These are phyloP conservation scores for Ogataea allantospora DNA, from an alignment of 805 yeast species.

Conservation along the genomic window DNA sequence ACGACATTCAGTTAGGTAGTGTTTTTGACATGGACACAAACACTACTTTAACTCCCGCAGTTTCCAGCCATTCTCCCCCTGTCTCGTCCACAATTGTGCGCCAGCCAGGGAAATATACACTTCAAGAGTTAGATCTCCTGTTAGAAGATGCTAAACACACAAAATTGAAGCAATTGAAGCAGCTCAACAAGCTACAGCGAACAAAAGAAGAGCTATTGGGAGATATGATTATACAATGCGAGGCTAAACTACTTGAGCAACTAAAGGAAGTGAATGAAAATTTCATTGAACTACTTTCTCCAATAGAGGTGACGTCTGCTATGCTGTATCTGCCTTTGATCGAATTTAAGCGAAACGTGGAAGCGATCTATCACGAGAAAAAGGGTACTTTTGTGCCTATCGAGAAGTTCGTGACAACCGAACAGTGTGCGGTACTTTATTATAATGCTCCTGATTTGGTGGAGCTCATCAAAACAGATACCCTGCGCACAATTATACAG, in stretches of 20 bases:
- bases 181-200: constrained; percentile 38
- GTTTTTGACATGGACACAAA: constrained; percentile 14
- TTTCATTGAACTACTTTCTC: constrained; percentile 13
- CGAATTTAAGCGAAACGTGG: constrained; percentile 49
- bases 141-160: constrained; percentile 20
- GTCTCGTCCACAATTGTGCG: neutral
- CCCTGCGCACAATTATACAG: constrained; percentile 24
- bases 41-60: constrained; percentile 5
- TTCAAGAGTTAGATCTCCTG: constrained; percentile 20
- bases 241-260: constrained; percentile 29
- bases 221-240: constrained; percentile 48
- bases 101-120: neutral
- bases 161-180: constrained; percentile 22
- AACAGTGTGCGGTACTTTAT: constrained; percentile 42
- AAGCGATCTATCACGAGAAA: constrained; percentile 46
- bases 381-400: constrained; percentile 58
- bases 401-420: constrained; percentile 37
- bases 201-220: constrained; percentile 49
- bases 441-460: constrained; percentile 48
- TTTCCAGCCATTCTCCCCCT: neutral
- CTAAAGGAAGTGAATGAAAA: constrained; percentile 31
- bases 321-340: constrained; percentile 41
- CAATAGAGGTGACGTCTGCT: constrained; percentile 23
- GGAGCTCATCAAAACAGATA: constrained; percentile 30
- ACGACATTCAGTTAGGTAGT: constrained; percentile 8